Conservation (phyloP, 2,329 filamentous ascomycete genomes). For the Paecilomyces niveus region DNA sequence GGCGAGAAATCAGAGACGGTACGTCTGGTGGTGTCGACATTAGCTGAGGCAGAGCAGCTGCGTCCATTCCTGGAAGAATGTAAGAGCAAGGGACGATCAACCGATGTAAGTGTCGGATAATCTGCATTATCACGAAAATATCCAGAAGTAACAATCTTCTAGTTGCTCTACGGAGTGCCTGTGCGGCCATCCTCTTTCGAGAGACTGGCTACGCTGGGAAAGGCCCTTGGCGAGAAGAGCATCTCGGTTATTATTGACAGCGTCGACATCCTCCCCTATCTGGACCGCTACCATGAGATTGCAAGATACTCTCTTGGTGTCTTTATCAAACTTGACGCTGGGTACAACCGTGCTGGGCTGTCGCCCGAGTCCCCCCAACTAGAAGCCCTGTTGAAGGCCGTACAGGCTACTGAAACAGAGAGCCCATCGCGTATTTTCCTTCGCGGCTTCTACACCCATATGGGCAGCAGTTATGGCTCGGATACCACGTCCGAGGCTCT, state of each 20-base stretch:
- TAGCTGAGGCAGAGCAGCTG: conserved; percentile 63
- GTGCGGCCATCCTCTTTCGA: conserved; percentile 55
- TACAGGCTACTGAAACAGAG: conserved; percentile 14
- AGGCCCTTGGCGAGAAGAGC: conserved; percentile 47
- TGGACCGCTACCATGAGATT: conserved; percentile 37
- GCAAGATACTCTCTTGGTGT: conserved; percentile 44
- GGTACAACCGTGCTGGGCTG: conserved; percentile 62
- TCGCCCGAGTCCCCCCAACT: conserved; percentile 37
- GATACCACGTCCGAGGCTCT: conserved; percentile 52
- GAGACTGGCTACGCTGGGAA: conserved; percentile 52
- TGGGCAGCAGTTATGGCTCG: conserved; percentile 61
- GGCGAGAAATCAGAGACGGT: conserved; percentile 46
- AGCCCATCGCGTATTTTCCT: conserved; percentile 30
- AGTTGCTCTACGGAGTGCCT: conserved; percentile 63
- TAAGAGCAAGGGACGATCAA: conserved; percentile 46
- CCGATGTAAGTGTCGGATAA: conserved; percentile 41
- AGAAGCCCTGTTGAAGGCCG: conserved; percentile 14
- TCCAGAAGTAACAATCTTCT: background rate
- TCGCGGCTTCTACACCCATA: conserved; percentile 64
- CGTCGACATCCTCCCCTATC: conserved; percentile 48
- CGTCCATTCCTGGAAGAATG: conserved; percentile 54
- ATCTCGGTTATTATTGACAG: conserved; percentile 64
- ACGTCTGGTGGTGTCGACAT: conserved; percentile 63
- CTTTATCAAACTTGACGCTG: conserved; percentile 68
- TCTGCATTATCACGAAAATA: background rate